phyloP scores from a whole-genome alignment of 2,329 filamentous ascomycete genomes.

The Ophiosphaerella herpotricha region DNA sequence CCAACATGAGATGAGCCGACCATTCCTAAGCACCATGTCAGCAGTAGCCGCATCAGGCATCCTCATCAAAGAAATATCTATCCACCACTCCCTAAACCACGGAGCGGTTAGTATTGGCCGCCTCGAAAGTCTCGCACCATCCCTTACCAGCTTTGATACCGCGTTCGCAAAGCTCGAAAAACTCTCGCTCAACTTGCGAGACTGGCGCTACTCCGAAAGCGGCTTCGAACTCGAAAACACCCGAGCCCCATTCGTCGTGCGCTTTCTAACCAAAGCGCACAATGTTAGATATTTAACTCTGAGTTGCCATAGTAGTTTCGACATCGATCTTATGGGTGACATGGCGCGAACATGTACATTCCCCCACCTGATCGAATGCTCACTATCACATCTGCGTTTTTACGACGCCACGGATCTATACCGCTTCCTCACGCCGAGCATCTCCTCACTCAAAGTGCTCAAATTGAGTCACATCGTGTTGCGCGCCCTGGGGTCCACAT shows the following conservation, averaged over 20 bases:
- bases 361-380: constrained; percentile 15
- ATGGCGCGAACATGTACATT: constrained; percentile 29
- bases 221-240: constrained; percentile 26
- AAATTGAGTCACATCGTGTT: constrained; percentile 17
- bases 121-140: constrained; percentile 21
- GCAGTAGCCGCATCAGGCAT: constrained; percentile 21
- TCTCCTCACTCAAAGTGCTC: constrained; percentile 13
- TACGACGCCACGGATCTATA: constrained; percentile 13
- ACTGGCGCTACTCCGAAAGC: constrained; percentile 29
- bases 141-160: constrained; percentile 11
- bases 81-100: constrained; percentile 1
- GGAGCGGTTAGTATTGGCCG: constrained; percentile 29
- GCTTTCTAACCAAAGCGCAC: constrained; percentile 30
- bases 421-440: constrained; percentile 15
- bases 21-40: constrained; percentile 30
- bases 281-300: constrained; percentile 22
- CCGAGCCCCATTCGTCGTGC: constrained; percentile 30
- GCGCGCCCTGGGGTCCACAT: constrained; percentile 10
- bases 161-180: constrained; percentile 19
- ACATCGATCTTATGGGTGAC: constrained; percentile 26
- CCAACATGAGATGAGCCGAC: constrained; percentile 35
- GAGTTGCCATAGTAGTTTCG: constrained; percentile 30
- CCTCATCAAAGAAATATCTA: constrained; percentile 11
- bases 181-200: constrained; percentile 31
- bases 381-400: constrained; percentile 22